These are phyloP conservation scores for Moricandia moricandioides DNA, from an alignment of 345 rosid species.

Conservation along the genomic window DNA sequence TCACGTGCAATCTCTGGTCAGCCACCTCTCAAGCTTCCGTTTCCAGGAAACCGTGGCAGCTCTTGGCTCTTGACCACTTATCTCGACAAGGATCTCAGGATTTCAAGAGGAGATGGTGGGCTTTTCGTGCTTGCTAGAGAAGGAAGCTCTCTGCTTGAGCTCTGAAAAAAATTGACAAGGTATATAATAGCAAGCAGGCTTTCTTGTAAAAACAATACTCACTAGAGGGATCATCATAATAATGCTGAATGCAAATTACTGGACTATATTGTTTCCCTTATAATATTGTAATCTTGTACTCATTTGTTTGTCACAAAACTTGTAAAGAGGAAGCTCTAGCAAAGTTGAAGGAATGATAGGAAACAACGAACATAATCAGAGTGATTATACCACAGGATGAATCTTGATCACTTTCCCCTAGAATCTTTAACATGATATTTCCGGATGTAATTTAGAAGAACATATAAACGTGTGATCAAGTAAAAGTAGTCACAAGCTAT, in stretches of 20 bases:
- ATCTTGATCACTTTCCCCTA: background rate
- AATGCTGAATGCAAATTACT: slow-evolving; percentile 19
- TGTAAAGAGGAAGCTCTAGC: background rate
- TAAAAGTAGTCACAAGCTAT: slow-evolving; percentile 41
- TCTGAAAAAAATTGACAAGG: slow-evolving; percentile 24
- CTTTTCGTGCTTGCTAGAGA: slow-evolving; percentile 85
- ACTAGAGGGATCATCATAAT: slow-evolving; percentile 2
- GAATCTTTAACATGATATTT: background rate
- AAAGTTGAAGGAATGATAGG: background rate
- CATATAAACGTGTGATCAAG: background rate
- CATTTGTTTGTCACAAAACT: background rate
- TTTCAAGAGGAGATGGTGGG: slow-evolving; percentile 96
- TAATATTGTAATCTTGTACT: background rate
- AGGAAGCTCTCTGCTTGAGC: slow-evolving; percentile 81
- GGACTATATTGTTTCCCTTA: background rate
- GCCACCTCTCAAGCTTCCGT: slow-evolving; percentile 76
- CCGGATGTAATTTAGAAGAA: background rate
- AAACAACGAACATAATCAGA: background rate
- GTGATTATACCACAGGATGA: background rate
- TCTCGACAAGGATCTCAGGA: slow-evolving; percentile 82
- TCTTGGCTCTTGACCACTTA: slow-evolving; percentile 92
- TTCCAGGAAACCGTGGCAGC: slow-evolving; percentile 62
- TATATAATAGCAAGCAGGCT: slow-evolving; percentile 33
- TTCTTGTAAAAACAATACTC: slow-evolving; percentile 11
- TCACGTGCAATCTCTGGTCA: slow-evolving; percentile 73